A percentile compares a stretch with the other conserved stretches of the same genome.
Evolutionary conservation across 2,329 filamentous ascomycete species (phyloP).

Genomic region (Ophiostoma pallidulum): DNA sequence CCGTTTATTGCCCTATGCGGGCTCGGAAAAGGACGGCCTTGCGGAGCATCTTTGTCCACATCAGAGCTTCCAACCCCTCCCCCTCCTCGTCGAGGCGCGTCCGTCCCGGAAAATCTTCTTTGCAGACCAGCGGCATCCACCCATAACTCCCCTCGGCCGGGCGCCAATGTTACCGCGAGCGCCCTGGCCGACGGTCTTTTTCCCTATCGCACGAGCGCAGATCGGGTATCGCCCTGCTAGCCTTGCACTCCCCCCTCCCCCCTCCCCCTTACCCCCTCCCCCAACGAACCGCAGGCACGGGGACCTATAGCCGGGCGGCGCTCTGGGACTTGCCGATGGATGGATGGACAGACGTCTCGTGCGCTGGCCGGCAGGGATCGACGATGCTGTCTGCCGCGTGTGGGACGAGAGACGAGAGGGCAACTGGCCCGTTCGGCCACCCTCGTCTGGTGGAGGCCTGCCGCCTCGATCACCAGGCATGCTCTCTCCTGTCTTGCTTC

Average conservation of each 20-base stretch:
- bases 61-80: no score
- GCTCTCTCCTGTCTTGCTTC: not conserved
- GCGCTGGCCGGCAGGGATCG: not conserved
- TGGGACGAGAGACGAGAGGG: no score
- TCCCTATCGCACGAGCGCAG: slow-evolving; percentile 5
- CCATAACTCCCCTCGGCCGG: slow-evolving; percentile 23
- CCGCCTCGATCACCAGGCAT: not conserved
- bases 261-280: no score
- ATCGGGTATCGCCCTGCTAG: slow-evolving; percentile 6
- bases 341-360: not conserved
- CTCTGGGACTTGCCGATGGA: not conserved
- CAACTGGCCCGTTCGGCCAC: no score
- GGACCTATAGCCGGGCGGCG: slow-evolving; percentile 9
- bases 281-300: not conserved
- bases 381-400: not conserved
- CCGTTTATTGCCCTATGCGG: not conserved
- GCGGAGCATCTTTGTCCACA: no score
- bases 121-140: slow-evolving; percentile 6
- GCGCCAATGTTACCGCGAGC: slow-evolving; percentile 6
- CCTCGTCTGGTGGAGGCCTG: no score
- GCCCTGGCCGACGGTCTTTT: no score
- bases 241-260: not conserved
- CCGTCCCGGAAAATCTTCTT: slow-evolving; percentile 22
- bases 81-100: not conserved
- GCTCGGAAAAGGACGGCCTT: slow-evolving; percentile 13